These are phyloP conservation scores for Suzukiozyma palmioleophila DNA, from an alignment of 1,139 yeast species.

Conservation along the genomic window DNA sequence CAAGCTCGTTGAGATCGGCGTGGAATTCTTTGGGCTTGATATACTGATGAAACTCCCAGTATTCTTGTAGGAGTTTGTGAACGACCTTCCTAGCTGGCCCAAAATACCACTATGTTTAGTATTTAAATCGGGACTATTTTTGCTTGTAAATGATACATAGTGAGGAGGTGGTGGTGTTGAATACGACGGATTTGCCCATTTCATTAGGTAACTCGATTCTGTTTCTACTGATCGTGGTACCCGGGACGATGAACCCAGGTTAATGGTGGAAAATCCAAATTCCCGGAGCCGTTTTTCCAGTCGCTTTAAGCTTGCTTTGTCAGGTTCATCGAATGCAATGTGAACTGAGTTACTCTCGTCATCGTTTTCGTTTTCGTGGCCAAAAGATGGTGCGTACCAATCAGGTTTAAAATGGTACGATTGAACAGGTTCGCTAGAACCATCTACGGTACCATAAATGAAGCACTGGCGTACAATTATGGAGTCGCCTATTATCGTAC, in stretches of 20 bases:
- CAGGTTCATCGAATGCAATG: not conserved
- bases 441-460: not conserved
- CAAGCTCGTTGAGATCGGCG: constrained; percentile 29
- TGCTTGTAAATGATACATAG: constrained; percentile 1
- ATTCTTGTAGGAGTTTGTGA: not conserved
- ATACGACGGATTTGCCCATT: not conserved
- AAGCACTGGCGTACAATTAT: constrained; percentile 25
- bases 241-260: not conserved
- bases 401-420: constrained; percentile 24
- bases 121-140: not conserved
- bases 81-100: not conserved
- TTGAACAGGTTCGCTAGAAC: not conserved
- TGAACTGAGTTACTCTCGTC: constrained; percentile 1
- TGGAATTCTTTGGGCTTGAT: constrained; percentile 5
- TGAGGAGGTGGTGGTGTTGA: constrained; percentile 4
- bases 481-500: constrained; percentile 33
- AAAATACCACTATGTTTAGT: not conserved
- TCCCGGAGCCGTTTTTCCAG: not conserved
- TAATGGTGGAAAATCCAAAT: not conserved
- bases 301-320: not conserved
- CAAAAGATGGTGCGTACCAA: constrained; percentile 30
- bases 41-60: not conserved
- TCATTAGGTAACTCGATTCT: constrained; percentile 1
- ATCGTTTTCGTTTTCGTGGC: constrained; percentile 8
- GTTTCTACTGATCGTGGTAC: not conserved